Conservation (phyloP, 2,329 filamentous ascomycete species). For the Dothideomycetidae sp. region DNA sequence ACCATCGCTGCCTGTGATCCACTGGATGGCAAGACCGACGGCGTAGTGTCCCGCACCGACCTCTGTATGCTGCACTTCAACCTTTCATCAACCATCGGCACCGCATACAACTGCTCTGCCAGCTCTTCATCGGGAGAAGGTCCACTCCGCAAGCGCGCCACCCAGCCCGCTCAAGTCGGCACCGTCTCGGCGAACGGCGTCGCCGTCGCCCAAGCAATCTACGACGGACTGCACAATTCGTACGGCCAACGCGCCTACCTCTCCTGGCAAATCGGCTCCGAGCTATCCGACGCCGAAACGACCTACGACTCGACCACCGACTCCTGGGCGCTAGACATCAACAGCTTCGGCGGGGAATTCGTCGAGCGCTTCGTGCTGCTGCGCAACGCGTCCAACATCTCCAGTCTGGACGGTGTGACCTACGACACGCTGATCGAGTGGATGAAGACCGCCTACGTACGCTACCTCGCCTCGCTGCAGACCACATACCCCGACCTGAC, state of each 20-base stretch:
- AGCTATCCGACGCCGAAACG: slow-evolving; percentile 24
- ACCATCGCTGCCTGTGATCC: slow-evolving; percentile 42
- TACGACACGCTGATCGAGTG: slow-evolving; percentile 43
- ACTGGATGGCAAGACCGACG: slow-evolving; percentile 41
- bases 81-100: slow-evolving; percentile 33
- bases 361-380: slow-evolving; percentile 32
- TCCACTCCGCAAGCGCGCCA: neutral
- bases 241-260: slow-evolving; percentile 29
- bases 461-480: slow-evolving; percentile 38
- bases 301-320: slow-evolving; percentile 20
- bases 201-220: slow-evolving; percentile 23
- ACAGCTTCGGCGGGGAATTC: slow-evolving; percentile 26
- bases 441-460: slow-evolving; percentile 37
- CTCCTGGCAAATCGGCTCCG: slow-evolving; percentile 22
- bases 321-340: slow-evolving; percentile 23
- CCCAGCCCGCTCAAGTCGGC: slow-evolving; percentile 21
- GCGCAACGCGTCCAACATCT: slow-evolving; percentile 28
- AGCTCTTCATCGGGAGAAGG: slow-evolving; percentile 10
- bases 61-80: slow-evolving; percentile 36
- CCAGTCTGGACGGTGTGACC: slow-evolving; percentile 33
- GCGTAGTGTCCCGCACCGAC: slow-evolving; percentile 37
- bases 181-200: slow-evolving; percentile 22
- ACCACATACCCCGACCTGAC: slow-evolving; percentile 41
- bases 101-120: slow-evolving; percentile 31
- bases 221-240: slow-evolving; percentile 28